Conservation (phyloP, 768 basidiomycete genomes). For the Amanita fuliginea region DNA sequence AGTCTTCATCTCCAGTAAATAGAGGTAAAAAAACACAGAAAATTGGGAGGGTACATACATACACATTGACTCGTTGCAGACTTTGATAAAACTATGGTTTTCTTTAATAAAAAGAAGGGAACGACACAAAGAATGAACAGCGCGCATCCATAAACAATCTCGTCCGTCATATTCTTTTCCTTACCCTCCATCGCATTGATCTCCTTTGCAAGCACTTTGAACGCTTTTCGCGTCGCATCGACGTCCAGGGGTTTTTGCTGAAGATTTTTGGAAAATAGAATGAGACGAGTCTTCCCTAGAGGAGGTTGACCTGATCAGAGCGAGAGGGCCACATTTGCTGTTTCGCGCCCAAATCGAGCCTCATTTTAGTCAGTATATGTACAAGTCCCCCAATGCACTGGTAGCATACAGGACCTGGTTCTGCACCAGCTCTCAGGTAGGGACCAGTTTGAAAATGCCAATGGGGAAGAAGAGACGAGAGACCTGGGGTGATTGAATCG, state of each 20-base stretch:
- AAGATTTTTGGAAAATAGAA: constrained; percentile 95
- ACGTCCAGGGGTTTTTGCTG: constrained; percentile 74
- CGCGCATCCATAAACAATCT: constrained; percentile 78
- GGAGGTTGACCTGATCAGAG: constrained; percentile 86
- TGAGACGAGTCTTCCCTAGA: constrained; percentile 81
- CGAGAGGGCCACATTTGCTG: constrained; percentile 86
- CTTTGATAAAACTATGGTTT: constrained; percentile 83
- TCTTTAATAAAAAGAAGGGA: too few species aligned
- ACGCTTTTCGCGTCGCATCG: constrained; percentile 55
- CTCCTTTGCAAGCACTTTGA: constrained; percentile 55
- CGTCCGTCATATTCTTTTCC: constrained; percentile 57
- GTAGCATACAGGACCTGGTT: too few species aligned
- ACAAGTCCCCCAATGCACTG: too few species aligned
- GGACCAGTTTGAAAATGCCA: too few species aligned
- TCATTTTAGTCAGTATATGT: too few species aligned
- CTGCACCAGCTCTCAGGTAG: too few species aligned
- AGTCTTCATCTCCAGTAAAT: constrained; percentile 31
- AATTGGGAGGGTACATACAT: constrained; percentile 21
- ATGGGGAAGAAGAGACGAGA: too few species aligned
- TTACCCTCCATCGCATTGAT: constrained; percentile 46
- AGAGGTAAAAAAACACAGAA: background rate
- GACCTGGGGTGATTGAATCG: too few species aligned
- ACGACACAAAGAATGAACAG: background rate
- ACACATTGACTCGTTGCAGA: constrained; percentile 96
- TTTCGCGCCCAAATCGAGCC: background rate